Evolutionary conservation across 2,329 filamentous ascomycete genomes (phyloP), one percentile per base, ranked within the genome.

Genomic region (Orbilia javanica): DNA sequence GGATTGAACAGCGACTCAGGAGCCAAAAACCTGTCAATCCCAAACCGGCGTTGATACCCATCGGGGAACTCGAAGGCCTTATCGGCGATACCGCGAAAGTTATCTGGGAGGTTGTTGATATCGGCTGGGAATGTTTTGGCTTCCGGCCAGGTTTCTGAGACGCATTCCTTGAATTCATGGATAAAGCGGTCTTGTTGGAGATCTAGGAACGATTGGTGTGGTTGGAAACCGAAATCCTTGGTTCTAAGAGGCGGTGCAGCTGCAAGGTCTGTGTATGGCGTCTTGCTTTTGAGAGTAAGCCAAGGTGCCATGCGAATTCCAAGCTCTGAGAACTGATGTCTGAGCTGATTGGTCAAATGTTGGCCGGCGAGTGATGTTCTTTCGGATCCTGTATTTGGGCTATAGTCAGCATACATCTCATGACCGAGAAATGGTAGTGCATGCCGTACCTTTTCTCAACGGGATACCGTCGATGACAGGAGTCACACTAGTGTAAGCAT

Each of bases 81-180:
- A 39, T 78, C 74, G 11, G 39, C 52, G 25, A 78, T 36, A 0
- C 39, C 52, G 15, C 74, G 74, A 42, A 72, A 64, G 34, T 63
- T 67, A 13, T 81, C 81, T 2, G 71, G 76, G 13, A 69, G 36
- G 4, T 75, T 79, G 50, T 76, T 80, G 13, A 77, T 69, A 15
- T 74, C 73, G 0, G 79, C 29, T 0, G 81, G 80, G 34, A 82
- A 74, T 3, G 90, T 88, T 75, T 91, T 91, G 0, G 93, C 93
- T 2, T 80, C 79, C 0, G 79, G 75, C 95, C 96, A 99, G 13
- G 95, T 90, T 85, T 97, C 94, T 29, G 98, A 94, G 15, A 97
- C 93, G 18, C 92, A 96, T 85, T 99, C 96, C 86, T 99, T 99
- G 89, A 97, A 99, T 84, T 97, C 94, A 42, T 93, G 94, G 72